These are phyloP conservation scores for Pseudonitzschia pungens DNA, from an alignment of 108 stramenopile species.

Conservation along the genomic window DNA sequence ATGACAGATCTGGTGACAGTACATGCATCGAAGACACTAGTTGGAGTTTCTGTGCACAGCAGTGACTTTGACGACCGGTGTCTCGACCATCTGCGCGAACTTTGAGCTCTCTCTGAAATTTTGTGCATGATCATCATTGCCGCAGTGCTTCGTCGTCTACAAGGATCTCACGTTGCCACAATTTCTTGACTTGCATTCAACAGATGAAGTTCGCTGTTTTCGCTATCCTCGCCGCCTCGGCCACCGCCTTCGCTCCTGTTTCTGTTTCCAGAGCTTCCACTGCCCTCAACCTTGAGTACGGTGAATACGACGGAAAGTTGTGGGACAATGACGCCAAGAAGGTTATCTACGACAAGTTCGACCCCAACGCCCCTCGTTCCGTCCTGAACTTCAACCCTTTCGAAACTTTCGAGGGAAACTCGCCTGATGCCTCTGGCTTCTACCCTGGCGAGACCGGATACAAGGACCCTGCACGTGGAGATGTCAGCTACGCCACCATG, in stretches of 20 bases:
- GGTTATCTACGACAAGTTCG: slow-evolving; percentile 80
- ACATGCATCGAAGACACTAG: no score
- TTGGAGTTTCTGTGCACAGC: no score
- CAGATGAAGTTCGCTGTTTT: slow-evolving; percentile 13
- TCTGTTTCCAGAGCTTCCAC: slow-evolving; percentile 42
- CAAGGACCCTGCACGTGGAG: slow-evolving; percentile 88
- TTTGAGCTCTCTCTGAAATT: no score
- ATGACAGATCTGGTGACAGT: no score
- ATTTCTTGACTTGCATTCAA: background rate
- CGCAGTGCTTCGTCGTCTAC: no score
- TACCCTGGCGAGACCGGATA: slow-evolving; percentile 86
- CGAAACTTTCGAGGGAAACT: slow-evolving; percentile 75
- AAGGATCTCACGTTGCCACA: background rate
- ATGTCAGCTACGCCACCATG: slow-evolving; percentile 82
- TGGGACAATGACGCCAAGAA: slow-evolving; percentile 86
- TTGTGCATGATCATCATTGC: no score
- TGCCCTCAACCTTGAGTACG: slow-evolving; percentile 56
- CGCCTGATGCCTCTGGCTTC: slow-evolving; percentile 73
- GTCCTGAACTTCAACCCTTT: slow-evolving; percentile 94
- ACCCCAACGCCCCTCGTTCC: slow-evolving; percentile 77
- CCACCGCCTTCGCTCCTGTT: slow-evolving; percentile 44
- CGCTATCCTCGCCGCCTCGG: slow-evolving; percentile 30
- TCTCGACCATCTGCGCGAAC: no score
- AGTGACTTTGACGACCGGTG: no score
- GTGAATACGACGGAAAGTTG: slow-evolving; percentile 82